Percentiles rank a stretch among this genome's conserved stretches.
These are phyloP conservation scores for Cutaneotrichosporon daszewskae DNA, from an alignment of 1,284 basidiomycete genomes.

Conservation along the genomic window DNA sequence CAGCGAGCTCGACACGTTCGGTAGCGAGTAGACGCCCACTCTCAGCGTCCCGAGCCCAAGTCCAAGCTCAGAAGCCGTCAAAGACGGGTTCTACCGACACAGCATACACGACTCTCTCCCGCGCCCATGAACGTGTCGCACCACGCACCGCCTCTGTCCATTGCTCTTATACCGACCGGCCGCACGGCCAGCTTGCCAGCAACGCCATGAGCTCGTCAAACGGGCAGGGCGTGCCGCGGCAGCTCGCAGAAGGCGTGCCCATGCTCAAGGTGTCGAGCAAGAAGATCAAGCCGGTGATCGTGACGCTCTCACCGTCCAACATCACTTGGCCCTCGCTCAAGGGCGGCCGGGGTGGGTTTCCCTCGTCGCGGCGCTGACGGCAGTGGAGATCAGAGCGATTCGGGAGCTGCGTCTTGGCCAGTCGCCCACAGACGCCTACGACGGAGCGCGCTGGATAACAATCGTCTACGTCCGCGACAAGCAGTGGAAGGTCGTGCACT, in stretches of 20 bases:
- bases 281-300: conserved; percentile 68
- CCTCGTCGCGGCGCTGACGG: background rate
- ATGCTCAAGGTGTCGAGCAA: conserved; percentile 87
- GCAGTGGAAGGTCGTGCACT: conserved; percentile 86
- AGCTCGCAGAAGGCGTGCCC: conserved; percentile 52
- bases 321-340: conserved; percentile 81
- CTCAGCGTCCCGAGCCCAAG: too few relatives aligned
- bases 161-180: too few relatives aligned
- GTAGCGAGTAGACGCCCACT: too few relatives aligned
- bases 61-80: too few relatives aligned
- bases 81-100: too few relatives aligned
- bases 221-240: conserved; percentile 12
- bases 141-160: too few relatives aligned
- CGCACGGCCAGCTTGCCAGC: too few relatives aligned
- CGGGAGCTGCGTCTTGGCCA: conserved; percentile 80
- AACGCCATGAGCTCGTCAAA: too few relatives aligned
- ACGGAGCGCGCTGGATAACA: conserved; percentile 50
- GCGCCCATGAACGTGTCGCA: too few relatives aligned
- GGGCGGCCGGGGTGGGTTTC: conserved; percentile 61
- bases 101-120: too few relatives aligned
- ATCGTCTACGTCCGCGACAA: conserved; percentile 52
- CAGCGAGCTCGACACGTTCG: too few relatives aligned
- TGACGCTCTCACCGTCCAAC: conserved; percentile 68
- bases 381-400: conserved; percentile 84
- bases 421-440: conserved; percentile 57